Base-by-base conservation (phyloP, 192 early-diverging fungal genomes). In the Podila verticillata region DNA sequence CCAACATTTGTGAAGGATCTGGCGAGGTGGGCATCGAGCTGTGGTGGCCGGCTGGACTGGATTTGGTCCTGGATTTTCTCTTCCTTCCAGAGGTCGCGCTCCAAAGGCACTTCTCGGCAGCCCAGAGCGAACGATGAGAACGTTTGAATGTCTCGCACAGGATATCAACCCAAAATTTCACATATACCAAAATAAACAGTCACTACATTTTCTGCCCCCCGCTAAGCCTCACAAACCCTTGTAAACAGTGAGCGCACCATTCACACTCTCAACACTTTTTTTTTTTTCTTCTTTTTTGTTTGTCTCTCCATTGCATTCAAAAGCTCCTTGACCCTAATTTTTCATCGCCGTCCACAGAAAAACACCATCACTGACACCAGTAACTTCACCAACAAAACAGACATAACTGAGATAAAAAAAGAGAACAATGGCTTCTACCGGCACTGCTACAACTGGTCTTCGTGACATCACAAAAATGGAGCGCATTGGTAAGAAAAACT, bases 401-500 rank as follows among this genome's bases (percentile, higher is more conserved):
- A 66, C 10, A 54, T 44, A 44, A 44, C 39, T 30, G n/a, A 54
- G 30, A 24, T 34, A 36, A 22, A 36, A 30, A 29, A 26, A 57
- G 49, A n/a, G n/a, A n/a, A 67, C 22, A 65, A 70, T 70, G 68
- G 58, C 65, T 10, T 48, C 74, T 24, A 68, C 90, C 34, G 89
- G 80, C 36, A 75, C 86, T 24, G 68, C 85, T n/a, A 84, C 84
- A 19, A 72, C 74, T 20, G 91, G 92, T 68, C 83, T 86, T 24
- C 86, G 84, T 57, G 93, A 95, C 81, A 86, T 95, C 32, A 91
- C 93, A 44, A 82, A 90, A 69, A 95, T 96, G 89, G 95, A 95
- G 81, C 89, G 95, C 56, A 92, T 96, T 68, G 95, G 94, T 92
- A 87, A 49, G 83, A 48, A 57, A 54, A 35, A 35, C 1, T 48